Evolutionary conservation across 1,284 basidiomycete species (phyloP), one percentile per base, ranked within the genome.

Genomic region (Dichomitus squalens): DNA sequence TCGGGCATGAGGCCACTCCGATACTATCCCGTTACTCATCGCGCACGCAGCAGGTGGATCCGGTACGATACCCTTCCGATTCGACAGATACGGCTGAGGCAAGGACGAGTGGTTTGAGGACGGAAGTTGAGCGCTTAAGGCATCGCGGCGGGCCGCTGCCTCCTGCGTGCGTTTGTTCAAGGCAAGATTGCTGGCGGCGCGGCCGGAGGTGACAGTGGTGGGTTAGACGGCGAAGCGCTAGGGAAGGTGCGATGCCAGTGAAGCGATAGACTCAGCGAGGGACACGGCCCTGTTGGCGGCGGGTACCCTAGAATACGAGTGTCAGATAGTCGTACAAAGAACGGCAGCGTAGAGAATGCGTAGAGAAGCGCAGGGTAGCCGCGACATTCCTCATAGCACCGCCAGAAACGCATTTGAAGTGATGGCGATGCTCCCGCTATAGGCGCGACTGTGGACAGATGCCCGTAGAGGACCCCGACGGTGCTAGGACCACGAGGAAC

Each of bases 201-300:
- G 65, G 18, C 63, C 64, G 7, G 54, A 47, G 18, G 52, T 61
- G 52, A 60, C 35, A 38, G 44, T 20, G 49, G 41, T 53, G 31
- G 49, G 12, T 34, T 52, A 55, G n/a, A 50, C 23, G 21, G 53
- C 50, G 2, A 56, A 34, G 57, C 51, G 47, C 35, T 61, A 65
- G 8, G 68, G 69, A 12, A 71, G 63, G 64, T 88, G 86, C 18
- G 86, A 88, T 16, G 82, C 82, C 65, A 85, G 79, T 2, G 89
- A 90, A 40, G 87, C 74, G 36, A 89, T 66, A 9, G 89, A 91
- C 66, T 90, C 89, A 11, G 88, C 79, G 9, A 89, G 89, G 2
- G 89, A 92, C 21, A 76, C 73, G 18, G 79, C 80, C 49, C 89
- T 85, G 64, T 90, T 86, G 41, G 70, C 84, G 85, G 63, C 40